Percentiles rank a stretch among this genome's conserved stretches.
These are phyloP conservation scores for Acer saccharum DNA, from an alignment of 345 rosid genomes.

Conservation along the genomic window DNA sequence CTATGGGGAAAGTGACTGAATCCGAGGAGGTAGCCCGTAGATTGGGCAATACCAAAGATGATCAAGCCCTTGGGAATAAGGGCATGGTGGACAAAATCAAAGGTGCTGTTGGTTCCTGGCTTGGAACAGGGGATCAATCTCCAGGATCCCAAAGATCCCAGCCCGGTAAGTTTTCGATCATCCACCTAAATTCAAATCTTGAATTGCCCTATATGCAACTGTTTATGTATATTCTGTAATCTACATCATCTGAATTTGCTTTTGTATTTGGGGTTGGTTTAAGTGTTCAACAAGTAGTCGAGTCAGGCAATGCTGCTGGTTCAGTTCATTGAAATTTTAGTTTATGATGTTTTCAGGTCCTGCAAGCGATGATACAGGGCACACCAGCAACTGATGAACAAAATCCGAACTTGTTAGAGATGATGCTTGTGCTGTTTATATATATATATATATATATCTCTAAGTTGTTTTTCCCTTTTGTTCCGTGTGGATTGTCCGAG, in stretches of 20 bases:
- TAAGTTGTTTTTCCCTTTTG: too few relatives aligned
- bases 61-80: slow-evolving; percentile 2
- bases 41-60: slow-evolving; percentile 35
- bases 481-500: too few relatives aligned
- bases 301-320: not conserved
- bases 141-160: slow-evolving; percentile 29
- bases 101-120: slow-evolving; percentile 61
- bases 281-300: too few relatives aligned
- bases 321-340: not conserved
- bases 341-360: slow-evolving; percentile 14
- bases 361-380: slow-evolving; percentile 18
- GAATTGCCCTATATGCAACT: too few relatives aligned
- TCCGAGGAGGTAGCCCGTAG: slow-evolving; percentile 56
- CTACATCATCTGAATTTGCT: too few relatives aligned
- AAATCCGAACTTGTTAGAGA: not conserved
- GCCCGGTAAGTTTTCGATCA: slow-evolving; percentile 25
- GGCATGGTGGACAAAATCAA: slow-evolving; percentile 52
- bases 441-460: too few relatives aligned
- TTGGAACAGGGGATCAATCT: slow-evolving; percentile 37
- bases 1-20: slow-evolving; percentile 49
- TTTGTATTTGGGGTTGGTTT: too few relatives aligned
- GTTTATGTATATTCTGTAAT: too few relatives aligned
- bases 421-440: not conserved
- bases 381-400: slow-evolving; percentile 28
- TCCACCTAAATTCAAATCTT: not conserved